Conservation (phyloP, 2,329 filamentous ascomycete genomes). For the Pseudophaeomoniella oleicola region DNA sequence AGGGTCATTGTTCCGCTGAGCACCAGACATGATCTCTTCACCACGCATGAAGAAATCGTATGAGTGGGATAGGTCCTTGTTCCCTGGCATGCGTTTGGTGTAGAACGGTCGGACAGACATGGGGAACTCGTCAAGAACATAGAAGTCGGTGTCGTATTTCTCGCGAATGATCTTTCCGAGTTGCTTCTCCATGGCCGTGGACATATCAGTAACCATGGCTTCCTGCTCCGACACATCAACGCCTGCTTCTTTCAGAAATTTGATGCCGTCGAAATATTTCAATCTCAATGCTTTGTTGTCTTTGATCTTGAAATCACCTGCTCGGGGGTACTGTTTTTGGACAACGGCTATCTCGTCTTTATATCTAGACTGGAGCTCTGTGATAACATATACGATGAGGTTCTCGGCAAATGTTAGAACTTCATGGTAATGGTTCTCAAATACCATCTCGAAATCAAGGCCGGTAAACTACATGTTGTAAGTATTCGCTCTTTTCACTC, state of each 20-base stretch:
- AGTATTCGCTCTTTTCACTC: slow-evolving; percentile 9
- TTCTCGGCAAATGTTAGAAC: slow-evolving; percentile 34
- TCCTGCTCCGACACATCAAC: slow-evolving; percentile 34
- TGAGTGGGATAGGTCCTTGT: slow-evolving; percentile 51
- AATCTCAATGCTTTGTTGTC: slow-evolving; percentile 32
- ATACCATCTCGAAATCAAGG: slow-evolving; percentile 38
- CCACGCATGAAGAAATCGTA: slow-evolving; percentile 61
- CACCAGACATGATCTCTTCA: slow-evolving; percentile 54
- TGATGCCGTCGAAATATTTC: slow-evolving; percentile 35
- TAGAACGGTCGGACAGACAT: slow-evolving; percentile 81
- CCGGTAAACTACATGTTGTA: slow-evolving; percentile 26
- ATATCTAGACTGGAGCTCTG: slow-evolving; percentile 28
- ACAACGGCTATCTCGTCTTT: slow-evolving; percentile 29
- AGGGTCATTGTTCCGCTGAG: slow-evolving; percentile 52
- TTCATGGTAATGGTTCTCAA: slow-evolving; percentile 35
- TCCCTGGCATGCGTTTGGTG: slow-evolving; percentile 61
- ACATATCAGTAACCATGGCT: slow-evolving; percentile 30
- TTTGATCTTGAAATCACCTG: slow-evolving; percentile 34
- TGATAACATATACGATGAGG: slow-evolving; percentile 33
- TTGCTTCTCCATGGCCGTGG: slow-evolving; percentile 42
- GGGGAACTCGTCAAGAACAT: slow-evolving; percentile 93
- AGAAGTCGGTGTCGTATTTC: slow-evolving; percentile 92
- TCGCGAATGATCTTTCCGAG: slow-evolving; percentile 72
- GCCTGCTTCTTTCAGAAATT: slow-evolving; percentile 32
- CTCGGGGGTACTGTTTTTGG: slow-evolving; percentile 34